Percentiles rank a stretch among this genome's conserved stretches.
These are phyloP conservation scores for Tetrahymena thermophila DNA, from an alignment of 73 alveolate species.

Conservation along the genomic window DNA sequence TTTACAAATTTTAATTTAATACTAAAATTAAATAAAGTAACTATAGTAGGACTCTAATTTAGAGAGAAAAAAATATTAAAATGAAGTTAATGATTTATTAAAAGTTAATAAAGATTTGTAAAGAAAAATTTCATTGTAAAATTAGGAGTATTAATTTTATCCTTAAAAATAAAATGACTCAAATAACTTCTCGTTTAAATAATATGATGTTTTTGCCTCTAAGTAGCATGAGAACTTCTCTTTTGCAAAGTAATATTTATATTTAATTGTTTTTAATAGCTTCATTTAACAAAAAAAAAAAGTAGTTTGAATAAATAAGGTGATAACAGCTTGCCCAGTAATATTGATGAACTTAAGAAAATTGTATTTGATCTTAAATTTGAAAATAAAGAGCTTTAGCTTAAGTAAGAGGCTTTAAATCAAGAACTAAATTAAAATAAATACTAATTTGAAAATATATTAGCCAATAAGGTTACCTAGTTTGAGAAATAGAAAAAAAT, in stretches of 20 bases:
- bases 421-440: neutral
- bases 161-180: neutral
- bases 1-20: neutral
- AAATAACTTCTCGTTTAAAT: neutral
- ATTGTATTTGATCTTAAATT: neutral
- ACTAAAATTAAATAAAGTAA: neutral
- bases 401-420: neutral
- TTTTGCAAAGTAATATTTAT: neutral
- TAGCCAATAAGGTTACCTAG: neutral
- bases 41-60: neutral
- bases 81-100: neutral
- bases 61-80: neutral
- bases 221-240: neutral
- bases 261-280: neutral
- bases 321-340: neutral
- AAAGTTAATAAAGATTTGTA: neutral
- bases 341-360: neutral
- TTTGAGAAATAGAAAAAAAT: neutral
- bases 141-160: neutral
- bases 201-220: neutral
- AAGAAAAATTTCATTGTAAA: neutral
- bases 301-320: neutral
- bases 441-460: neutral
- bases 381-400: neutral
- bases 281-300: neutral